phyloP scores from a whole-genome alignment of 2,329 filamentous ascomycete genomes.

The Alternaria rosae region DNA sequence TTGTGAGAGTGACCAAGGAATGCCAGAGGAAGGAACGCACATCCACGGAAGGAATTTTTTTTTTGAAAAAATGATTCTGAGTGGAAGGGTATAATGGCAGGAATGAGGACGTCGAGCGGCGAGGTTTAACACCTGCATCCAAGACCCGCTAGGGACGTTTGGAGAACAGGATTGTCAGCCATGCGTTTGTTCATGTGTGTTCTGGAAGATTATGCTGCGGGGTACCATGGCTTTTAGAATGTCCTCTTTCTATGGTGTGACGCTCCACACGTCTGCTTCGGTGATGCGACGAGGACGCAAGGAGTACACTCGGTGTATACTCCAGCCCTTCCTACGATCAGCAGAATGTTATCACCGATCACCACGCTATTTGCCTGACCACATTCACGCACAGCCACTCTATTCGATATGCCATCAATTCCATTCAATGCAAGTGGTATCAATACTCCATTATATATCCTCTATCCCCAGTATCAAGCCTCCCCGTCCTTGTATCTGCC shows the following conservation, averaged over 20 bases:
- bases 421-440: constrained; percentile 6
- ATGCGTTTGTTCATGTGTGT: not conserved
- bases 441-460: constrained; percentile 2
- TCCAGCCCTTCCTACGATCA: not conserved
- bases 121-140: not conserved
- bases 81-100: not conserved
- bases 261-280: not conserved
- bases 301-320: not conserved
- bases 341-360: not conserved
- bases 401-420: not conserved
- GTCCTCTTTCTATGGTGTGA: not conserved
- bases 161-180: not conserved
- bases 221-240: not conserved
- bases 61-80: not conserved
- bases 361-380: not conserved
- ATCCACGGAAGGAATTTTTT: too few species aligned
- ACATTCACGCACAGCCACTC: not conserved
- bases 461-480: too few species aligned
- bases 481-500: too few species aligned
- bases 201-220: not conserved
- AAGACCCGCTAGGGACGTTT: not conserved
- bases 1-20: not conserved
- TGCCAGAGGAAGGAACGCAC: not conserved
- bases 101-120: accelerated
- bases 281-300: not conserved